Conservation (phyloP, 164 flowering plant species). For the Vitis cinerea region DNA sequence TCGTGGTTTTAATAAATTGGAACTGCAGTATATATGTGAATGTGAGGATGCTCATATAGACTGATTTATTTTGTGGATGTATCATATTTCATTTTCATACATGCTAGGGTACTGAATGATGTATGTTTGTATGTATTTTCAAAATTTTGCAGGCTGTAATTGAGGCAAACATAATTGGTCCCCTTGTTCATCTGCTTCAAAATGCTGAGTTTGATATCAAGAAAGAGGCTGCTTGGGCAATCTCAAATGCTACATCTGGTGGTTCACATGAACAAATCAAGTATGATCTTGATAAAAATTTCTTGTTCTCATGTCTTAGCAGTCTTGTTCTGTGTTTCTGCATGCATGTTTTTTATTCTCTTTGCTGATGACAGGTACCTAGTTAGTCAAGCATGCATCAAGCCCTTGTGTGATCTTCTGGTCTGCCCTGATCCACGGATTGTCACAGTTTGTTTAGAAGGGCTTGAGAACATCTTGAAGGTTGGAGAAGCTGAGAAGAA, state of each 20-base stretch:
- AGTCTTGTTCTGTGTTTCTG: not conserved
- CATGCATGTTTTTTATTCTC: not conserved
- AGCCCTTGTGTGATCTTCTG: constrained; percentile 59
- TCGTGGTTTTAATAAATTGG: not conserved
- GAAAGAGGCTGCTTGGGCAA: constrained; percentile 73
- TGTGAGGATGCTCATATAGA: too few species aligned
- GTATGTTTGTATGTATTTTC: not conserved
- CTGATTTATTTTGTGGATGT: too few species aligned
- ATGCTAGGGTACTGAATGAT: not conserved
- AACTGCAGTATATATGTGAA: not conserved
- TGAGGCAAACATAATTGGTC: constrained; percentile 49
- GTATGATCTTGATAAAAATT: constrained; percentile 23
- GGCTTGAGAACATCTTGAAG: constrained; percentile 55
- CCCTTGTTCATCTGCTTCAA: constrained; percentile 52
- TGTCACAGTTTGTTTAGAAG: constrained; percentile 51
- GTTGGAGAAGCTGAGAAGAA: constrained; percentile 56
- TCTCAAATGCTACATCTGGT: constrained; percentile 67
- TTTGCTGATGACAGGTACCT: constrained; percentile 30
- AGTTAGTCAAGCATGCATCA: constrained; percentile 43
- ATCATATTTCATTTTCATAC: not conserved
- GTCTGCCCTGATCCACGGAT: constrained; percentile 55
- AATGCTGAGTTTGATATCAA: constrained; percentile 68
- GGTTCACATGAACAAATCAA: constrained; percentile 61
- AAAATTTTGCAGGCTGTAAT: constrained; percentile 41
- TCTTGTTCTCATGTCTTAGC: not conserved